Base-by-base conservation (phyloP, 352 stramenopile species). In the Phytophthora aleatoria region DNA sequence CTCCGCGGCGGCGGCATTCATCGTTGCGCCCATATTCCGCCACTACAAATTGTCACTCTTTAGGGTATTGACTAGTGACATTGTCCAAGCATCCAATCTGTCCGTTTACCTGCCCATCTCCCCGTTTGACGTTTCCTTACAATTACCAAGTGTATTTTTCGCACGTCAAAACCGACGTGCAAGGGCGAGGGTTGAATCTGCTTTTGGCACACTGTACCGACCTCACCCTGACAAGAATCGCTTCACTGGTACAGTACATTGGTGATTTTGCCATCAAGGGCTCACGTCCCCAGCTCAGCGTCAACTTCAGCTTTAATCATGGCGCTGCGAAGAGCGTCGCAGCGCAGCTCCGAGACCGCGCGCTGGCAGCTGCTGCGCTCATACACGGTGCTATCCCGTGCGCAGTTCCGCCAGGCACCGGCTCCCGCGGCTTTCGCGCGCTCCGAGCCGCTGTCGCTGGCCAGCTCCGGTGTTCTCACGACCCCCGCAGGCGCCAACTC, bases 371-470 rank as follows among this genome's bases (percentile, higher is more conserved):
- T 69, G 12, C 27, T 69, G 24, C 79, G 72, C 53, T 64, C 71
- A 15, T 89, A 86, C 65, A 87, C 79, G 24, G 73, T 74, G 48
- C 62, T 92, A 1, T 72, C 75, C 9, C 81, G 60, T 39, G 83
- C 83, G 24, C 73, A 75, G 10, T 88, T 89, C 63, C 77, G 76
- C 13, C 71, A 87, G 20, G 75, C 81, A 36, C 77, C 83, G 41
- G 57, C 73, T 27, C 72, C 72, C 12, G 74, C 74, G 1, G 64
- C 76, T 10, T 79, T 83, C 43, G 68, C 75, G 20, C 71, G 68
- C 44, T 66, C 66, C 3, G 62, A 76, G 11, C 57, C 67, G 28
- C 57, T 74, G 47, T 50, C 55, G 0, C 47, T 66, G 2, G n/a
- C 54, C 8, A 58, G 30, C 3, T 61, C 50, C 44, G 16, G 39